Base-by-base conservation (phyloP, 345 rosid genomes). In the Salix udensis region DNA sequence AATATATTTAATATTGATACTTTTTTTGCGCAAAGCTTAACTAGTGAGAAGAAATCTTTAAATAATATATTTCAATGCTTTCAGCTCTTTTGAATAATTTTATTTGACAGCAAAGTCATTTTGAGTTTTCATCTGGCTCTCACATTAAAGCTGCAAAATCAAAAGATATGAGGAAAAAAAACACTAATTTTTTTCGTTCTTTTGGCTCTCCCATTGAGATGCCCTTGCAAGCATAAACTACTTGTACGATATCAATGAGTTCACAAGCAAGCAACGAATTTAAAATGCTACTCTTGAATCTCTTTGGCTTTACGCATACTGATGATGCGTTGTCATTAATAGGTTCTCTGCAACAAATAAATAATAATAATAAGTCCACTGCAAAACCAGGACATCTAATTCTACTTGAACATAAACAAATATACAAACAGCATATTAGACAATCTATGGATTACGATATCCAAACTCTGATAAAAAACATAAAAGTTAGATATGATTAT, bases 281-380 rank as follows among this genome's bases (percentile, higher is more conserved):
- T 50, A 50, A 74, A 66, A 12, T 74, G 68, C 42, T 12, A 9
- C 42, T 65, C 15, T 64, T 31, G 77, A 46, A 11, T 28, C 31
- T 31, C 44, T 46, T 21, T 44, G 9, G n/a, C 55, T 14, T 34
- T 30, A 23, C 2, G 14, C 62, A 42, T 42, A 9, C 36, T 42
- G 62, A 19, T 70, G 40, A 44, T 4, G 21, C 72, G 39, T 55
- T 55, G 60, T 28, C 67, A 64, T 60, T 37, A 77, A 34, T 31
- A 46, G 67, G 52, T 65, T 62, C 74, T 70, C 80, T 77, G 78
- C 72, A 75, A 15, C 48, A 18, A 28, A 30, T 11, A 61, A 5
- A 26, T 1, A 67, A 40, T 30, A 65, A 24, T 1, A 67, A 40
- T 30, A 65, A 24, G 46, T 14, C 61, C 11, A 6, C 9, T 31